Evolutionary conservation across 208 protist genomes (phyloP).

Genomic region (Leishmania tarentolae): DNA sequence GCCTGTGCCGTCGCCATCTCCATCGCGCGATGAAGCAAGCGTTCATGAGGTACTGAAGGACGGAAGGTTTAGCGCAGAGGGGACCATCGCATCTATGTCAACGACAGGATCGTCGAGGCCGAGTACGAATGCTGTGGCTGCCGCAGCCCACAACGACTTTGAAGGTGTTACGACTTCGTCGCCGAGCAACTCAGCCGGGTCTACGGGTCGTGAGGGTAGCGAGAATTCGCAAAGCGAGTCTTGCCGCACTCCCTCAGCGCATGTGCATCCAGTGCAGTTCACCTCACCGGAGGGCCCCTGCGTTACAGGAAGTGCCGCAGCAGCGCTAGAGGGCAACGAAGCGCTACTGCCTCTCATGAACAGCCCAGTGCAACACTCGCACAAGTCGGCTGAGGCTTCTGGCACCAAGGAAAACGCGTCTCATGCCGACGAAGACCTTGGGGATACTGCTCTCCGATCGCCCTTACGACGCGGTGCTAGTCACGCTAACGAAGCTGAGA

Average conservation of each 20-base stretch:
- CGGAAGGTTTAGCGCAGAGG: conserved; percentile 14
- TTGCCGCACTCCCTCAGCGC: conserved; percentile 10
- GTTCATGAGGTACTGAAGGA: not conserved
- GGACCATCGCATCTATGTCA: conserved; percentile 5
- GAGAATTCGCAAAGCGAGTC: not conserved
- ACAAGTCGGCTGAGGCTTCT: not conserved
- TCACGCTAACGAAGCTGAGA: not conserved
- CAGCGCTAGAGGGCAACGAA: not conserved
- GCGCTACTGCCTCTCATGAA: conserved; percentile 14
- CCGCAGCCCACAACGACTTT: conserved; percentile 6
- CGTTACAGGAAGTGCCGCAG: not conserved
- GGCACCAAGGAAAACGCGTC: not conserved
- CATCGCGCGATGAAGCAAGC: conserved; percentile 14
- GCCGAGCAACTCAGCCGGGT: not conserved
- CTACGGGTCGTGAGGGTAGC: not conserved
- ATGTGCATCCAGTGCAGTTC: conserved; percentile 5
- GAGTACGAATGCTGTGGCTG: conserved; percentile 15
- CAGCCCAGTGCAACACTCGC: conserved; percentile 1
- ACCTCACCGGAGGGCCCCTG: not conserved
- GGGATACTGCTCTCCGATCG: conserved; percentile 17
- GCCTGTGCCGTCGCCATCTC: conserved; percentile 35
- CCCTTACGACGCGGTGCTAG: not conserved
- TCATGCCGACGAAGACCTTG: conserved; percentile 13
- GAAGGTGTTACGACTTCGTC: conserved; percentile 14
- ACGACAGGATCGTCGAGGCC: conserved; percentile 19